Base-by-base conservation (phyloP, 169 alveolate genomes). In the Ichthyophthirius multifiliis region DNA sequence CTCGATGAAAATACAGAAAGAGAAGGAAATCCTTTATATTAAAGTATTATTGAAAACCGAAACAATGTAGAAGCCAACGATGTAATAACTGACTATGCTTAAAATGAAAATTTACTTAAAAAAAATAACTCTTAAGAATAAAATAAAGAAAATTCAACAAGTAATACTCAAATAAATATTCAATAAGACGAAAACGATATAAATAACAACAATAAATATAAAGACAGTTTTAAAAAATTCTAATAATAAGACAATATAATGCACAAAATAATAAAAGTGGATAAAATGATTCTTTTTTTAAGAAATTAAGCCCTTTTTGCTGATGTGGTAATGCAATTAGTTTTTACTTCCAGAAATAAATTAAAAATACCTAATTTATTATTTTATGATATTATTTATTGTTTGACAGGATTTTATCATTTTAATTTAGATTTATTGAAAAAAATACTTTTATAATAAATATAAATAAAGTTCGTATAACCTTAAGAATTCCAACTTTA, bases 291-390 rank as follows among this genome's bases (percentile, higher is more conserved):
- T 12, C 30, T 67, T 18, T 67, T 67, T 44, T 32, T 37, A 6
- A 41, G 77, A 35, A 67, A 67, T 39, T n/a, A 39, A 39, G 77
- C 77, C 1, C 64, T 67, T 3, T 67, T 34, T 67, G 55, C 77
- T 13, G 46, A 67, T 41, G 48, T 67, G 1, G 30, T 62, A 6
- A 18, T 67, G 35, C 31, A 67, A 39, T 30, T 34, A 7, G 39
- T 67, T 1, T 67, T 35, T 16, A 41, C 43, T 16, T 30, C 62
- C 1, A 41, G 55, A 35, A 37, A 34, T 16, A 34, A 37, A 4
- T 37, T 35, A 16, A 13, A 67, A 16, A 16, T 67, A 16, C 43
- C 43, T 30, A 35, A 41, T 31, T 37, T 67, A 3, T 9, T 67
- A 16, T 34, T 67, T 18, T 34, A 67, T 34, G 77, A 41, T n/a